phyloP scores from a whole-genome alignment of 1,139 yeast species.

The Scheffersomyces lignicola region DNA sequence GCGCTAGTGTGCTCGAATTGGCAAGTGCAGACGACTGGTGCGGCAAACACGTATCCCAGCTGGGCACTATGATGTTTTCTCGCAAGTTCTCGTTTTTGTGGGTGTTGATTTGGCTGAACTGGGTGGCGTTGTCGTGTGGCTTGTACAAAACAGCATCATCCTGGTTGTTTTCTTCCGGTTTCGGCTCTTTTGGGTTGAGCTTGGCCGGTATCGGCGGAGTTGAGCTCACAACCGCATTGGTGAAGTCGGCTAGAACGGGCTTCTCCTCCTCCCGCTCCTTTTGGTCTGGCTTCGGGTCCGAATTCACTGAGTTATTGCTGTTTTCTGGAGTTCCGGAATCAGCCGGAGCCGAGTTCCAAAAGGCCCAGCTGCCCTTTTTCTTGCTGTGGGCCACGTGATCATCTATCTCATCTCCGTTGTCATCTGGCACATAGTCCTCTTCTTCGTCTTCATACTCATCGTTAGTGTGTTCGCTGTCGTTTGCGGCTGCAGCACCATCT shows the following conservation, averaged over 20 bases:
- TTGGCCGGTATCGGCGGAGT: constrained; percentile 28
- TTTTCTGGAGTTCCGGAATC: constrained; percentile 10
- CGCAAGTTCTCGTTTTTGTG: constrained; percentile 45
- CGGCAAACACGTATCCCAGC: constrained; percentile 44
- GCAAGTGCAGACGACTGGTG: constrained; percentile 20
- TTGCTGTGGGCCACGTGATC: constrained; percentile 30
- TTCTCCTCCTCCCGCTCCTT: constrained; percentile 14
- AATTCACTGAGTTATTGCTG: constrained; percentile 10
- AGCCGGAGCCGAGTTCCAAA: no score
- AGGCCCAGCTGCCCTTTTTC: constrained; percentile 37
- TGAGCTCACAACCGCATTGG: constrained; percentile 39
- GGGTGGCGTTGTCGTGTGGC: constrained; percentile 44
- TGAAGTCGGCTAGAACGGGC: constrained; percentile 10
- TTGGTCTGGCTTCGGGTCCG: constrained; percentile 13
- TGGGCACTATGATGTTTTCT: constrained; percentile 46
- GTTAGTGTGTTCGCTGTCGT: constrained; percentile 7
- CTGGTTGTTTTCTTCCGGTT: constrained; percentile 7
- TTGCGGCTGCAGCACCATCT: neutral
- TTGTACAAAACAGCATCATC: constrained; percentile 51
- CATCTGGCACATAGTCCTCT: constrained; percentile 26
- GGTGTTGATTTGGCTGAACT: constrained; percentile 45
- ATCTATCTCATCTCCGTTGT: constrained; percentile 33
- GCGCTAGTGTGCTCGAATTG: constrained; percentile 11
- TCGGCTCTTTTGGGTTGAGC: constrained; percentile 1
- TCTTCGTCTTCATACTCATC: constrained; percentile 14